Evolutionary conservation across 352 stramenopile species (phyloP).

Genomic region (Phytophthora citricola): DNA sequence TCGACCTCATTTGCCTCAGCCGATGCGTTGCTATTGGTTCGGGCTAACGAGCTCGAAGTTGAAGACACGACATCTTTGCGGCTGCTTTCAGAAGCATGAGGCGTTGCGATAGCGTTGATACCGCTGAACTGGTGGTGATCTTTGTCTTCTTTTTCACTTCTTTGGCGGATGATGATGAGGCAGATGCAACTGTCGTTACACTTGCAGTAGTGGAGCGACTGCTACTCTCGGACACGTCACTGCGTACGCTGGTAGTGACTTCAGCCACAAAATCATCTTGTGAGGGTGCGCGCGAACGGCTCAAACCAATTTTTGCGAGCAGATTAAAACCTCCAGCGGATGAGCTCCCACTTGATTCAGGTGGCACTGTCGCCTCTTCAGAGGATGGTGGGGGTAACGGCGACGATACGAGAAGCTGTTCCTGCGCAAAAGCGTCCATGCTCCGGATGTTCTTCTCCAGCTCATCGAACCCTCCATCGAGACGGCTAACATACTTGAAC

Average conservation of each 20-base stretch:
- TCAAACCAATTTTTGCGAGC: constrained; percentile 58
- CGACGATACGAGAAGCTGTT: constrained; percentile 76
- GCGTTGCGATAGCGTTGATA: constrained; percentile 61
- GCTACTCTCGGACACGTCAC: constrained; percentile 11
- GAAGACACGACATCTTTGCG: constrained; percentile 66
- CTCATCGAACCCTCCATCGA: constrained; percentile 85
- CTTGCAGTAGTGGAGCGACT: constrained; percentile 2
- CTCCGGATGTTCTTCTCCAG: constrained; percentile 71
- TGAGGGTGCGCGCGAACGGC: constrained; percentile 39
- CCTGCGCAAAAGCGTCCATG: constrained; percentile 70
- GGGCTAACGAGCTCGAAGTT: constrained; percentile 27
- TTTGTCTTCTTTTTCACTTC: constrained; percentile 28
- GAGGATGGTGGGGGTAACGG: constrained; percentile 7
- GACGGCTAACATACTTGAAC: constrained; percentile 86
- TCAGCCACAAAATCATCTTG: constrained; percentile 43
- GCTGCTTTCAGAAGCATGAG: constrained; percentile 72
- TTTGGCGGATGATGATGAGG: constrained; percentile 14
- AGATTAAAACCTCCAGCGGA: constrained; percentile 48
- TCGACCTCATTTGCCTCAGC: constrained; percentile 28
- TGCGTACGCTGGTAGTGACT: constrained; percentile 3
- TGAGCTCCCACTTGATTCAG: constrained; percentile 23
- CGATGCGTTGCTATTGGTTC: constrained; percentile 25
- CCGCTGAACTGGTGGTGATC: constrained; percentile 46
- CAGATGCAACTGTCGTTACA: not conserved
- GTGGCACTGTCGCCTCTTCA: constrained; percentile 7